Evolutionary conservation across 2,329 filamentous ascomycete species (phyloP).

Genomic region (Dactylella cylindrospora): DNA sequence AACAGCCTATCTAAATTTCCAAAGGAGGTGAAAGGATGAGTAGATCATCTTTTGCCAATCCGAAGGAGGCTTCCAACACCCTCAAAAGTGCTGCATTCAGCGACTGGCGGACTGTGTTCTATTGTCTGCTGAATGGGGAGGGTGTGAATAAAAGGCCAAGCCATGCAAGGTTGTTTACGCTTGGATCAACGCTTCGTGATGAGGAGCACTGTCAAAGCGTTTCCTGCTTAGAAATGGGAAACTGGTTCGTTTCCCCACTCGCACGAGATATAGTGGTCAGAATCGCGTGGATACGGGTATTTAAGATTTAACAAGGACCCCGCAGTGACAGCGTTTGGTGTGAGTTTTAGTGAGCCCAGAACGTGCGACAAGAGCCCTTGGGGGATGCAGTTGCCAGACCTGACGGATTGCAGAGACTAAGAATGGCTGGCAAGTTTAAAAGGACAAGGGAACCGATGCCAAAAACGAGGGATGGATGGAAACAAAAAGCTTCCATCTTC

Average conservation of each 20-base stretch:
- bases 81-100: slow-evolving; percentile 34
- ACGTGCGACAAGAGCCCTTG: slow-evolving; percentile 21
- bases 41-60: slow-evolving; percentile 29
- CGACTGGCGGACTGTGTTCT: slow-evolving; percentile 10
- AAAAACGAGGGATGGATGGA: no score
- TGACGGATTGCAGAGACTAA: no score
- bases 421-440: slow-evolving; percentile 6
- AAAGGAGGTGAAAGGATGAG: slow-evolving; percentile 20
- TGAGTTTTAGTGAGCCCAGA: slow-evolving; percentile 9
- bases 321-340: slow-evolving; percentile 16
- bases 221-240: slow-evolving; percentile 34
- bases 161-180: slow-evolving; percentile 42
- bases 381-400: no score
- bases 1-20: slow-evolving; percentile 16
- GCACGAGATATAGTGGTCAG: slow-evolving; percentile 23
- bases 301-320: neutral
- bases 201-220: slow-evolving; percentile 14
- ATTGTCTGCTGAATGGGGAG: slow-evolving; percentile 34
- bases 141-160: slow-evolving; percentile 42
- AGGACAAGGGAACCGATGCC: slow-evolving; percentile 14
- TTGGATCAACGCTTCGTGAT: slow-evolving; percentile 41
- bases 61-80: neutral
- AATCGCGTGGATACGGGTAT: slow-evolving; percentile 8
- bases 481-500: slow-evolving; percentile 20
- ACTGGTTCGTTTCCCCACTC: slow-evolving; percentile 24